Conservation (phyloP, 331 rosid species). For the Erythrophleum ivorense region DNA sequence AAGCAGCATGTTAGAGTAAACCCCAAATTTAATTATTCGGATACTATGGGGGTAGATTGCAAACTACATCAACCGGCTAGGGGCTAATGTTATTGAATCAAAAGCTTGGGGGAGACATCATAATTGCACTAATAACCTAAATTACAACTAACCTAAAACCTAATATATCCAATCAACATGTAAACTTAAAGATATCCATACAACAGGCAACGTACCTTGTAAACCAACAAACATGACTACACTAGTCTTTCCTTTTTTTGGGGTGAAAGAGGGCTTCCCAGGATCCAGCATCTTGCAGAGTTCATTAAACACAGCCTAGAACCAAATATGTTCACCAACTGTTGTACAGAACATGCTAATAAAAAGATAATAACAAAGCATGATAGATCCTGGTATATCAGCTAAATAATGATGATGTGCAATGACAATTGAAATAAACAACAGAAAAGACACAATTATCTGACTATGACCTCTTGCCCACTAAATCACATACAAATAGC, state of each 20-base stretch:
- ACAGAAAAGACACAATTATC: too few species aligned
- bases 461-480: neutral
- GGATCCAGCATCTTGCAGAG: constrained; percentile 71
- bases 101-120: neutral
- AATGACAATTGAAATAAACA: neutral
- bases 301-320: constrained; percentile 61
- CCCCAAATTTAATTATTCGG: neutral
- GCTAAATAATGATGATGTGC: neutral
- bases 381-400: neutral
- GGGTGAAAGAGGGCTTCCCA: constrained; percentile 63
- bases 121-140: neutral
- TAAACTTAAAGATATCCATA: neutral
- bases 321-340: constrained; percentile 2
- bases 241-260: constrained; percentile 58
- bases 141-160: neutral
- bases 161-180: neutral
- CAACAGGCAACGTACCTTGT: constrained; percentile 49
- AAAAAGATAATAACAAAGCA: neutral
- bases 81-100: neutral
- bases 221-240: constrained; percentile 71
- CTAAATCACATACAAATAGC: neutral
- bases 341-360: neutral
- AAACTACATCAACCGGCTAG: neutral
- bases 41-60: neutral
- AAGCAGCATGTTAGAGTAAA: neutral